Percentiles rank a stretch among this genome's conserved stretches.
These are phyloP conservation scores for Alternaria novae-zelandiae DNA, from an alignment of 2,329 filamentous ascomycete species.

Conservation along the genomic window DNA sequence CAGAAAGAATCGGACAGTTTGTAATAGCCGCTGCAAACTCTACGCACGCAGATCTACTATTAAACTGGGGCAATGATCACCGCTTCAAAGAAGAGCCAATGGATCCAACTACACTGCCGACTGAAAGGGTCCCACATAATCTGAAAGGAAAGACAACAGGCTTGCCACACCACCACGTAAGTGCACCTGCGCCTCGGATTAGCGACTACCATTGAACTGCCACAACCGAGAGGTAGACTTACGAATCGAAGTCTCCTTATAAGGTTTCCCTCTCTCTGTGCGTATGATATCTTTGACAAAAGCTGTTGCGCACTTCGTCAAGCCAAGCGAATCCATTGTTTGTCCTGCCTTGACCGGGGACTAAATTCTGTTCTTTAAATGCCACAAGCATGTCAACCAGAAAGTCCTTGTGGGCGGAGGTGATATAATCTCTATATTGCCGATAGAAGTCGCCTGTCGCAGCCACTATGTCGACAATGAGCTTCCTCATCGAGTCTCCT, in stretches of 20 bases:
- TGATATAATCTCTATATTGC: too few relatives aligned
- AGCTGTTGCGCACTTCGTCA: neutral
- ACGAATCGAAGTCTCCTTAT: neutral
- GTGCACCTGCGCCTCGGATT: neutral
- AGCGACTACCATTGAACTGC: neutral
- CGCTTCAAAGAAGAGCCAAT: too few relatives aligned
- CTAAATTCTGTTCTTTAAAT: too few relatives aligned
- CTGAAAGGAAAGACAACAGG: rapidly evolving
- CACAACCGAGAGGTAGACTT: neutral
- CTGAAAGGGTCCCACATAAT: neutral
- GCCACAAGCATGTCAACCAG: too few relatives aligned
- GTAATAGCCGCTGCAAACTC: too few relatives aligned
- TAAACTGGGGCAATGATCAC: too few relatives aligned
- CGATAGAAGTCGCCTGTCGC: rapidly evolving
- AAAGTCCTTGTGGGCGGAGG: too few relatives aligned
- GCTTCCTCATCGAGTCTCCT: neutral
- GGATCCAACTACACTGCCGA: neutral
- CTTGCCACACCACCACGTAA: neutral
- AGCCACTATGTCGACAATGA: rapidly evolving
- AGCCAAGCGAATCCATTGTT: too few relatives aligned
- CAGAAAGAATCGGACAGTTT: too few relatives aligned
- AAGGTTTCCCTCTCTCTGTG: neutral
- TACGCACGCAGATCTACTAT: too few relatives aligned
- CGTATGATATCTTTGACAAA: neutral
- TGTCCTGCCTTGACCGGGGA: too few relatives aligned